Evolutionary conservation across 768 basidiomycete genomes (phyloP).

Genomic region (Pulveroboletus sp.): DNA sequence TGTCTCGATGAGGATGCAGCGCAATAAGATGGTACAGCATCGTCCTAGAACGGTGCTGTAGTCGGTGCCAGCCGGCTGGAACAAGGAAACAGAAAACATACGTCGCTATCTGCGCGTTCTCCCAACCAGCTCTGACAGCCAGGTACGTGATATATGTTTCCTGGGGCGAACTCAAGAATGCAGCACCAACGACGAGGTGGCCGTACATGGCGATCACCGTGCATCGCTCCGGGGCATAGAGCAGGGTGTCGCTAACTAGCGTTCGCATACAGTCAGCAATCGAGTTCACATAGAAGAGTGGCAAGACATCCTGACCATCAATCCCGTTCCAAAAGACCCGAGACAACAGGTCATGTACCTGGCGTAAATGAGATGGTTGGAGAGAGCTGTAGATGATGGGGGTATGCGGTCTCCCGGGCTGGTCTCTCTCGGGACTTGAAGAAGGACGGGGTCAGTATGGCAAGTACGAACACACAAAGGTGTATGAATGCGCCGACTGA

Average conservation of each 20-base stretch:
- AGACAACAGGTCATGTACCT: constrained; percentile 66
- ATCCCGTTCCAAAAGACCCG: constrained; percentile 76
- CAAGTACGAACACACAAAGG: background rate
- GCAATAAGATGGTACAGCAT: constrained; percentile 76
- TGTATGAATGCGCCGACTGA: constrained; percentile 23
- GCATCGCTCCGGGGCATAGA: constrained; percentile 63
- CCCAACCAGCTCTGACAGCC: constrained; percentile 76
- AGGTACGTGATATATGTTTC: constrained; percentile 84
- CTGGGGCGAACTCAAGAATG: constrained; percentile 70
- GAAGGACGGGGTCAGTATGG: constrained; percentile 1
- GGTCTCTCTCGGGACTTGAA: constrained; percentile 52
- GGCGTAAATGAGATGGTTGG: constrained; percentile 52
- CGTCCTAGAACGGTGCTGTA: constrained; percentile 37
- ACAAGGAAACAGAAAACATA: constrained; percentile 24
- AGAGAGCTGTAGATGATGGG: constrained; percentile 65
- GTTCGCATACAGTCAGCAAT: background rate
- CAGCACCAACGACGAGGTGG: constrained; percentile 65
- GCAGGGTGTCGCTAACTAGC: constrained; percentile 65
- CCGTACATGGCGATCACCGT: constrained; percentile 76
- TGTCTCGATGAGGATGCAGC: constrained; percentile 69
- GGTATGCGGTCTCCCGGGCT: constrained; percentile 35
- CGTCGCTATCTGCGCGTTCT: constrained; percentile 76
- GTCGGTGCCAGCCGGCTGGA: background rate
- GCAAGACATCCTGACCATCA: constrained; percentile 43
- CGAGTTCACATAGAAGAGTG: background rate